phyloP scores from a whole-genome alignment of 805 yeast genomes.

The Zygotorulaspora florentina region DNA sequence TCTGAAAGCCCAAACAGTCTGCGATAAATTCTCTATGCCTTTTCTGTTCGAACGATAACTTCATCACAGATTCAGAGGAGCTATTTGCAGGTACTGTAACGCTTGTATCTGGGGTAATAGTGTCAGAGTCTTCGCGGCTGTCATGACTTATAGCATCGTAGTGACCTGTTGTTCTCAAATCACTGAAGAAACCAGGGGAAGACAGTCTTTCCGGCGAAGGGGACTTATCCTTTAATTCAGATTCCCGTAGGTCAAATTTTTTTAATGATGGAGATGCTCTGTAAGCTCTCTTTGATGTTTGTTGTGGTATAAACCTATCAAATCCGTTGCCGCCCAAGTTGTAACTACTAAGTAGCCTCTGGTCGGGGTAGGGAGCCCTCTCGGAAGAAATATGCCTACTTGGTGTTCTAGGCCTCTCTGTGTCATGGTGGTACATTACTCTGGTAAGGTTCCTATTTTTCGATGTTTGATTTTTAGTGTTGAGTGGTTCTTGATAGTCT shows the following conservation, averaged over 20 bases:
- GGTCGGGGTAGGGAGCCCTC: not conserved
- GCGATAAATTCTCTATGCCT: constrained; percentile 43
- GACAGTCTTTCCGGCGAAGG: constrained; percentile 29
- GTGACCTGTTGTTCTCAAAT: constrained; percentile 23
- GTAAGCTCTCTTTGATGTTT: constrained; percentile 30
- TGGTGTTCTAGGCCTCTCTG: constrained; percentile 8
- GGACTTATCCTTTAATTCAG: constrained; percentile 16
- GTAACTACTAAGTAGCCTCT: constrained; percentile 5
- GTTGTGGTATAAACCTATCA: constrained; percentile 41
- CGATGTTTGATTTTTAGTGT: no score
- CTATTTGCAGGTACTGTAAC: not conserved
- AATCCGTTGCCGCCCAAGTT: constrained; percentile 14
- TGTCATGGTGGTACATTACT: not conserved
- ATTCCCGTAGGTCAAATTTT: constrained; percentile 12
- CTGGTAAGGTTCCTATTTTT: not conserved
- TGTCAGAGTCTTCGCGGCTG: not conserved
- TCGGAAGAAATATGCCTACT: constrained; percentile 1
- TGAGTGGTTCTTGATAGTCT: no score
- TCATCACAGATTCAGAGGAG: constrained; percentile 1
- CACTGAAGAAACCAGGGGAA: constrained; percentile 32
- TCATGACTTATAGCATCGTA: constrained; percentile 18
- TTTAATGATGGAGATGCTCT: constrained; percentile 23
- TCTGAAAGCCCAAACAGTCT: constrained; percentile 46
- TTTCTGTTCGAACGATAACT: constrained; percentile 9
- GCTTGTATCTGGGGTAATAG: constrained; percentile 1